Base-by-base conservation (phyloP, 257 asterid species). In the Lithospermum erythrorhizon region DNA sequence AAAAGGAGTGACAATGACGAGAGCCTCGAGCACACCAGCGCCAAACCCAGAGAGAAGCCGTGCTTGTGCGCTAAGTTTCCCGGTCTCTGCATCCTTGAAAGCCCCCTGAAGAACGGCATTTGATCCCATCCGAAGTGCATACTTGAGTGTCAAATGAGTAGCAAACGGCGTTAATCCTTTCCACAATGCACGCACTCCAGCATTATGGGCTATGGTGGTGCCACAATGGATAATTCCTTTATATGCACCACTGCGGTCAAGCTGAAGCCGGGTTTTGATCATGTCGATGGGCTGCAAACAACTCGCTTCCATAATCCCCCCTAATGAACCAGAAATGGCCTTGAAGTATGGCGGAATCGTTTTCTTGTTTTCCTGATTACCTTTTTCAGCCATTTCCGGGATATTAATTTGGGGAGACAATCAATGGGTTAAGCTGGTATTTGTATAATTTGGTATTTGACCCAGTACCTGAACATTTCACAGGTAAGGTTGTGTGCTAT, bases 11-110 rank as follows among this genome's bases (percentile, higher is more conserved):
- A 91, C 98, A 45, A 91, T 81, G 68, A 80, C 83, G 27, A 91
- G 95, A 61, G 98, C 98, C 76, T 91, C 98, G 45, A 91, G 87
- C 68, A 88, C 96, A 22, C 98, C 98, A 6, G 98, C 98, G n/a
- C 98, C 98, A 55, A 91, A 88, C 37, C 98, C 98, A 45, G 98
- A 71, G 29, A 86, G 29, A 67, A 91, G n/a, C 72, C 98, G 70
- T 17, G 85, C 98, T 6, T 74, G 77, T 52, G 87, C 82, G 64
- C 96, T 91, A 60, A 91, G 67, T 2, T 81, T 65, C 67, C 98
- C 98, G 0, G 98, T 88, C 64, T 79, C 35, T 25, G 83, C 16
- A 66, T 91, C 95, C 95, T 83, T 86, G 64, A 91, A 84, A 9
- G 86, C 94, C 17, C 90, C 74, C 73, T 91, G 98, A 0, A 91